A percentile compares a stretch with the other conserved stretches of the same genome.
phyloP scores from a whole-genome alignment of 192 early-diverging fungal species.

The Paraglomus brasilianum region DNA sequence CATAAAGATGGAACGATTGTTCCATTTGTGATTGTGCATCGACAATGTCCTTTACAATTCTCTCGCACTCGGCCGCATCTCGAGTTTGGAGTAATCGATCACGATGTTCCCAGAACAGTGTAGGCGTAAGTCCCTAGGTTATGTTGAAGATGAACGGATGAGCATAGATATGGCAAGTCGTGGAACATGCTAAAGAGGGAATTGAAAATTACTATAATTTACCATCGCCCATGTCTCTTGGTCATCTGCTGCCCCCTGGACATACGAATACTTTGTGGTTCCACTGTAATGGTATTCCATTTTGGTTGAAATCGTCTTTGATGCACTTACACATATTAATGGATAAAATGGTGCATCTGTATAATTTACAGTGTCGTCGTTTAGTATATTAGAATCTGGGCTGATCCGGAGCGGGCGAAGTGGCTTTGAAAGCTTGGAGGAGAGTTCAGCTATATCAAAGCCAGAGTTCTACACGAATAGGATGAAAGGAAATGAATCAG shows the following conservation, averaged over 20 bases:
- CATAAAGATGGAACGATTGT: too few relatives aligned
- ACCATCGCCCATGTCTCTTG: conserved; percentile 79
- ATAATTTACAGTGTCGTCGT: conserved; percentile 48
- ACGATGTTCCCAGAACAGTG: conserved; percentile 65
- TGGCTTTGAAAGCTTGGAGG: conserved; percentile 53
- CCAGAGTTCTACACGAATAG: conserved; percentile 36
- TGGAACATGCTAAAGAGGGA: background rate
- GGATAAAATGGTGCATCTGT: conserved; percentile 61
- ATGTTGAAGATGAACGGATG: background rate
- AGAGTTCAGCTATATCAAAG: conserved; percentile 39
- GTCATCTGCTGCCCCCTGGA: conserved; percentile 91
- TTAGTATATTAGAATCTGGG: conserved; percentile 51
- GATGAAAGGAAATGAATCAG: background rate
- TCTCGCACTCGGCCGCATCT: conserved; percentile 38
- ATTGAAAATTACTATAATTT: background rate
- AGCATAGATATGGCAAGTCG: background rate
- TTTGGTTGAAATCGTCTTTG: conserved; percentile 52
- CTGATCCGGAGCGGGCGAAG: conserved; percentile 85
- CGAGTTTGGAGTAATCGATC: conserved; percentile 34
- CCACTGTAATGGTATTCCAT: conserved; percentile 42
- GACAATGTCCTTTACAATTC: conserved; percentile 39
- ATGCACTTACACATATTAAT: conserved; percentile 77
- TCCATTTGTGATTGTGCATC: too few relatives aligned
- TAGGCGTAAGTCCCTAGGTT: conserved; percentile 55
- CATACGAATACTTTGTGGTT: conserved; percentile 71